phyloP scores from a whole-genome alignment of 768 basidiomycete genomes.

The Russula abietina region DNA sequence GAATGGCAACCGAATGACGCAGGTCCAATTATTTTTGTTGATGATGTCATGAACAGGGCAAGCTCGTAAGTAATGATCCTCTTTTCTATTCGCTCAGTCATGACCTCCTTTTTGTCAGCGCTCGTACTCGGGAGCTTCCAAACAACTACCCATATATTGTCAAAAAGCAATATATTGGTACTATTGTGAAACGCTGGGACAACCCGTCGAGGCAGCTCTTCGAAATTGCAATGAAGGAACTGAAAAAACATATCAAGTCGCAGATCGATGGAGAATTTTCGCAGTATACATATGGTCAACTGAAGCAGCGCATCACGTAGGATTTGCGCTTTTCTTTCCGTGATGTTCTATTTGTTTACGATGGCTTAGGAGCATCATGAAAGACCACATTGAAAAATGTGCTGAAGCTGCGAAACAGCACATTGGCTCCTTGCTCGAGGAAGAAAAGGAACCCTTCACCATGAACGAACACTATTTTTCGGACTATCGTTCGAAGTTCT shows the following conservation, averaged over 20 bases:
- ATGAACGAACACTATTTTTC: slow-evolving; percentile 26
- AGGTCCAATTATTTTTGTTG: slow-evolving; percentile 36
- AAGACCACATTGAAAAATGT: slow-evolving; percentile 9
- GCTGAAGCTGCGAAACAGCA: slow-evolving; percentile 7
- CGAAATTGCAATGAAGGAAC: slow-evolving; percentile 18
- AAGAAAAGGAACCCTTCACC: slow-evolving; percentile 25
- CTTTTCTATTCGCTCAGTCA: background rate
- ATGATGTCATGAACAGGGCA: slow-evolving; percentile 43
- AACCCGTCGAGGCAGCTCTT: slow-evolving; percentile 25
- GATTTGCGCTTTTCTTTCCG: background rate
- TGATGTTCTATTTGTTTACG: background rate
- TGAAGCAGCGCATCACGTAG: slow-evolving; percentile 25
- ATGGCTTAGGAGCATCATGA: slow-evolving; percentile 10
- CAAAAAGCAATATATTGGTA: slow-evolving; percentile 25
- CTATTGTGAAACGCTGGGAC: slow-evolving; percentile 23
- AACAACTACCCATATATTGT: slow-evolving; percentile 50
- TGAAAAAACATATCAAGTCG: slow-evolving; percentile 4
- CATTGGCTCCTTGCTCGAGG: slow-evolving; percentile 14
- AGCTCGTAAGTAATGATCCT: slow-evolving; percentile 35
- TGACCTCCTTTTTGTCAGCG: slow-evolving; percentile 33
- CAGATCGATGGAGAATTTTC: slow-evolving; percentile 26
- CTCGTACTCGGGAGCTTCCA: slow-evolving; percentile 62
- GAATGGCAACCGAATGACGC: slow-evolving; percentile 24
- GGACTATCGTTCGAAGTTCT: slow-evolving; percentile 42
- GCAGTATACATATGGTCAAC: slow-evolving; percentile 23